A percentile compares a stretch with the other conserved stretches of the same genome.
Evolutionary conservation across 495 filamentous ascomycete genomes (phyloP).

Genomic region (Annulohypoxylon nitens): DNA sequence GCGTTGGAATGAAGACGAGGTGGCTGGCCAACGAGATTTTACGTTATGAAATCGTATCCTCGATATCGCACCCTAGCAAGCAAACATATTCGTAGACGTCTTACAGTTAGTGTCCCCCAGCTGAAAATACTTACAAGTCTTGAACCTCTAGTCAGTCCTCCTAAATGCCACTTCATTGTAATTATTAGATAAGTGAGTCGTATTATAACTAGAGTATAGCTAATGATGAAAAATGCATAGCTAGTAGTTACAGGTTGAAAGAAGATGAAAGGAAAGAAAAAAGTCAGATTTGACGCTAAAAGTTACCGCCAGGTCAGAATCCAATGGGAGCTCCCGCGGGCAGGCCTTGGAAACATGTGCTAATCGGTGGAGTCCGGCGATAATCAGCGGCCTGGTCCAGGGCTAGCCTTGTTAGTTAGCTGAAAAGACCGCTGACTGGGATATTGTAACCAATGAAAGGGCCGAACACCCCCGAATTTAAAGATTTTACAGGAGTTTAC

Average conservation of each 20-base stretch:
- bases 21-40: not conserved
- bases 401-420: constrained; percentile 42
- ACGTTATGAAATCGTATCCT: constrained; percentile 27
- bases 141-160: not conserved
- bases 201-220: not conserved
- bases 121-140: not conserved
- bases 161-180: too few species aligned
- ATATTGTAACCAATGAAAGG: constrained; percentile 29
- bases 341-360: constrained; percentile 43
- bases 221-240: too few species aligned
- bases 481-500: constrained; percentile 38
- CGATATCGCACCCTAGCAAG: not conserved
- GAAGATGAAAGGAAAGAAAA: not conserved
- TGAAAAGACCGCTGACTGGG: constrained; percentile 26
- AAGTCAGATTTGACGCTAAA: constrained; percentile 26
- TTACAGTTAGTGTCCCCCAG: not conserved
- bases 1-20: not conserved
- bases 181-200: too few species aligned
- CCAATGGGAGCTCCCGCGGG: constrained; percentile 43
- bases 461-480: not conserved
- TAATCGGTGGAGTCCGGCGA: constrained; percentile 38
- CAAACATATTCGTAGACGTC: not conserved
- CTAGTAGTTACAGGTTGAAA: not conserved
- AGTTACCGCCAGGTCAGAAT: constrained; percentile 20
- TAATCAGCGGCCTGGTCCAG: constrained; percentile 29